Conservation (phyloP, 225 moss, liverwort and hornwort species). For the Marchantia polymorpha region DNA sequence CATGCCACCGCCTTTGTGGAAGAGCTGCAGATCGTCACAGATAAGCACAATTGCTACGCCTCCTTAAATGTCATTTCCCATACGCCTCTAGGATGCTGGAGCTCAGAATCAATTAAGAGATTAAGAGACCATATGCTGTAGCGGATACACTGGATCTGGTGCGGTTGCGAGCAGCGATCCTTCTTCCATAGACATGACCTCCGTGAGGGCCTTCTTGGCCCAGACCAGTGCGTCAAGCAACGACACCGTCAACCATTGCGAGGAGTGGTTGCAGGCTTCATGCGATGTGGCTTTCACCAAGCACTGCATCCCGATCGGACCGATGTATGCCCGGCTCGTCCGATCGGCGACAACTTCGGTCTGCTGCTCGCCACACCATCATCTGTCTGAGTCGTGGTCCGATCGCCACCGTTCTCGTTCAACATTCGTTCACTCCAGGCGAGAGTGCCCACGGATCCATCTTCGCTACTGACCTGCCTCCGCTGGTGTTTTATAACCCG, state of each 20-base stretch:
- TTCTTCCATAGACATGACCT: constrained; percentile 28
- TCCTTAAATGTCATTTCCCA: constrained; percentile 14
- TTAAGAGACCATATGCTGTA: too few species aligned
- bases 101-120: too few species aligned
- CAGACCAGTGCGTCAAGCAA: too few species aligned
- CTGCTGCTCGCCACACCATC: constrained; percentile 42
- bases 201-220: constrained; percentile 34
- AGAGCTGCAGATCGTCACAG: constrained; percentile 43
- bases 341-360: constrained; percentile 50
- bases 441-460: constrained; percentile 32
- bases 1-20: constrained; percentile 50
- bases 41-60: constrained; percentile 41
- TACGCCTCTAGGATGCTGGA: background rate
- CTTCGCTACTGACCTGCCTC: too few species aligned
- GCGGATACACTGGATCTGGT: too few species aligned
- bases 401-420: too few species aligned
- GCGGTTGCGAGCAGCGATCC: constrained; percentile 18
- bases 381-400: constrained; percentile 10
- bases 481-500: too few species aligned
- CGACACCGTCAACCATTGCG: constrained; percentile 30
- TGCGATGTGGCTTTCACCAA: constrained; percentile 52
- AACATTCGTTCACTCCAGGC: constrained; percentile 33
- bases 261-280: constrained; percentile 35
- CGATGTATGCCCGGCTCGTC: constrained; percentile 27
- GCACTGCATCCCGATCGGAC: constrained; percentile 44